Conservation (phyloP, 2,329 filamentous ascomycete genomes). For the Malbranchea zuffiana region DNA sequence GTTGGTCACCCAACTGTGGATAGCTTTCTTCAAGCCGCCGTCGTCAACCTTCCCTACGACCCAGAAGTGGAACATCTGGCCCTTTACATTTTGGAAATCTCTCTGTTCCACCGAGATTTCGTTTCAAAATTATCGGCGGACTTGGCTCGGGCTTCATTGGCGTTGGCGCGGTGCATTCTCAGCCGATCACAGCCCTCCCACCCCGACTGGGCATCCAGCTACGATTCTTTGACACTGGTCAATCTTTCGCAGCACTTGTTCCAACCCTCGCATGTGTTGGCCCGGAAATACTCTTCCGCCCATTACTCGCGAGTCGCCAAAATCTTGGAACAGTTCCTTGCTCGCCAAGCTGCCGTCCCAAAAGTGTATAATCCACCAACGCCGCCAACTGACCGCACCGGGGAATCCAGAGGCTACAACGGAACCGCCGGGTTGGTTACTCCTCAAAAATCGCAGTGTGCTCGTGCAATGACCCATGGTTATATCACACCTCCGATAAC, state of each 20-base stretch:
- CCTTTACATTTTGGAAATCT: slow-evolving; percentile 86
- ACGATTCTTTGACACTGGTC: slow-evolving; percentile 44
- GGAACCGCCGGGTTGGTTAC: slow-evolving; percentile 34
- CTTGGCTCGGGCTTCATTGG: slow-evolving; percentile 78
- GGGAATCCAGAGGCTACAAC: slow-evolving; percentile 31
- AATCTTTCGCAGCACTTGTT: slow-evolving; percentile 55
- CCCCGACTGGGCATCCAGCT: slow-evolving; percentile 58
- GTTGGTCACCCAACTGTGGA: slow-evolving; percentile 95
- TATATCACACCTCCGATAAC: slow-evolving; percentile 41
- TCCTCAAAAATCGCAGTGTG: slow-evolving; percentile 31
- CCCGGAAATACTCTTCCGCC: slow-evolving; percentile 56
- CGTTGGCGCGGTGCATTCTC: slow-evolving; percentile 76
- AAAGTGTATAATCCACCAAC: slow-evolving; percentile 33
- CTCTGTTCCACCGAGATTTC: slow-evolving; percentile 92
- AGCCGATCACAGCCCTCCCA: slow-evolving; percentile 65
- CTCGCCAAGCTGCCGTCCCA: slow-evolving; percentile 48
- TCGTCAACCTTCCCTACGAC: slow-evolving; percentile 64
- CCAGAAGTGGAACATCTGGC: slow-evolving; percentile 90
- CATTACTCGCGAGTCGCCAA: slow-evolving; percentile 55
- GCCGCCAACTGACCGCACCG: slow-evolving; percentile 29
- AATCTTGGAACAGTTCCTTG: slow-evolving; percentile 56
- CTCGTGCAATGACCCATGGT: slow-evolving; percentile 28
- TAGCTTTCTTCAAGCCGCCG: slow-evolving; percentile 78
- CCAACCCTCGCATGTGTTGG: slow-evolving; percentile 55
- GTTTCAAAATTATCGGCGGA: slow-evolving; percentile 84